Evolutionary conservation across 129 eudicot genomes (phyloP).

Genomic region (Ambrosia artemisiifolia): DNA sequence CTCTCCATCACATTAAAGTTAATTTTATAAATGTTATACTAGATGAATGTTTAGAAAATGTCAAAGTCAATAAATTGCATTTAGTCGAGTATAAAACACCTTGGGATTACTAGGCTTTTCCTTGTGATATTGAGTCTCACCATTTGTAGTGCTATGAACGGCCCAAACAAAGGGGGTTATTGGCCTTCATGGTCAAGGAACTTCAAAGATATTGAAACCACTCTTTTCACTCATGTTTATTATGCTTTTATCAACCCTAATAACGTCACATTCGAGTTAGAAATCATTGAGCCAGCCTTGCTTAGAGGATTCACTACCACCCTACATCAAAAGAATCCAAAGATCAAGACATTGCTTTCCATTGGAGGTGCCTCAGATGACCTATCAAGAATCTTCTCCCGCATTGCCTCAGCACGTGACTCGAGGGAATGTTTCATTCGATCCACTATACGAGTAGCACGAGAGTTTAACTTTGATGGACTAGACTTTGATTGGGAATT

Average conservation of each 20-base stretch:
- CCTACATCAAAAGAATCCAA: slow-evolving; percentile 38
- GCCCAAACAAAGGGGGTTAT: slow-evolving; percentile 49
- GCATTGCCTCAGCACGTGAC: slow-evolving; percentile 38
- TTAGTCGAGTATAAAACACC: background rate
- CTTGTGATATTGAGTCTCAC: slow-evolving; percentile 11
- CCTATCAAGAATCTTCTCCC: slow-evolving; percentile 21
- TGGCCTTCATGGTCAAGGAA: slow-evolving; percentile 60
- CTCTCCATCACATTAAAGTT: no score
- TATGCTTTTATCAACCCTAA: slow-evolving; percentile 32
- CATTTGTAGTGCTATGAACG: slow-evolving; percentile 12
- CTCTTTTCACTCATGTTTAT: no score
- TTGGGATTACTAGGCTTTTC: slow-evolving; percentile 13
- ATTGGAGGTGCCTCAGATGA: slow-evolving; percentile 60
- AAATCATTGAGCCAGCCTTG: slow-evolving; percentile 29
- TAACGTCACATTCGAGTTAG: slow-evolving; percentile 53
- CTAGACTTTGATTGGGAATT: no score
- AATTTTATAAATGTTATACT: no score
- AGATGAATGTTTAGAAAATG: no score
- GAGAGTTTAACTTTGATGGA: no score
- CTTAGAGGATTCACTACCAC: slow-evolving; percentile 58
- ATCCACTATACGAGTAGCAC: no score
- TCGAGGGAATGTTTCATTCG: slow-evolving; percentile 1
- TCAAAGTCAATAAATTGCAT: no score
- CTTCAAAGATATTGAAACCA: background rate
- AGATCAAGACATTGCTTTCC: slow-evolving; percentile 47